Conservation (phyloP, 2,329 filamentous ascomycete species). For the Stemphylium beticola region DNA sequence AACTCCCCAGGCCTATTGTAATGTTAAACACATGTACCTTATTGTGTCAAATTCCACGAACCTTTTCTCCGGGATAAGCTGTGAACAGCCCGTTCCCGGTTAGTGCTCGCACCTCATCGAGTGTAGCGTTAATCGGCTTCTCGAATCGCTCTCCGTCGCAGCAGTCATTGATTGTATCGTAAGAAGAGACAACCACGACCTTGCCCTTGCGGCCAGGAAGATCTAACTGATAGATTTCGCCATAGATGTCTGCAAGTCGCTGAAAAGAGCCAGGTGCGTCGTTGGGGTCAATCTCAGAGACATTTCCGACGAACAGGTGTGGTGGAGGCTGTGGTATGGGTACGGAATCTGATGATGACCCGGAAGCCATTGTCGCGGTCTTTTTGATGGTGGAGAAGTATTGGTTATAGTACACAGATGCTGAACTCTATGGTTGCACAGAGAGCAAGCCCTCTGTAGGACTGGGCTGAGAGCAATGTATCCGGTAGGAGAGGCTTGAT, state of each 20-base stretch:
- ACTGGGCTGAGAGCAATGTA: not conserved
- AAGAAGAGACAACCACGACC: slow-evolving; percentile 8
- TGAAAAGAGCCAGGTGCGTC: slow-evolving; percentile 5
- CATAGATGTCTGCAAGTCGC: slow-evolving; percentile 11
- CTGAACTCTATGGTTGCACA: not conserved
- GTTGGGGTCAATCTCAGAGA: slow-evolving; percentile 7
- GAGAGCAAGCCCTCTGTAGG: not conserved
- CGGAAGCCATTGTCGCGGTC: slow-evolving; percentile 2
- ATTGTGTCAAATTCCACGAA: not conserved
- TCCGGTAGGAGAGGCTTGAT: not conserved
- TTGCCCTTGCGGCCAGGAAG: slow-evolving; percentile 8
- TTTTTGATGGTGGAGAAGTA: not conserved
- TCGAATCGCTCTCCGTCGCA: slow-evolving; percentile 9
- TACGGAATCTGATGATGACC: slow-evolving; percentile 4
- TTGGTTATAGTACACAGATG: not conserved
- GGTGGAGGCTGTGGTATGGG: slow-evolving; percentile 12
- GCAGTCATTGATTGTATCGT: slow-evolving; percentile 13
- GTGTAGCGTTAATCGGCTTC: slow-evolving; percentile 10
- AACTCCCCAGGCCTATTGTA: slow-evolving; percentile 3
- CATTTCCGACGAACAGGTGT: slow-evolving; percentile 7
- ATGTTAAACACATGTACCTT: not conserved
- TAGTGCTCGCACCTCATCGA: slow-evolving; percentile 10
- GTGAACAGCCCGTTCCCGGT: slow-evolving; percentile 11
- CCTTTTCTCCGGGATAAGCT: slow-evolving; percentile 11
- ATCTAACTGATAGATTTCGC: slow-evolving; percentile 11